Evolutionary conservation across 257 asterid species (phyloP), one percentile per base, ranked within the genome.

Genomic region (Solanum raphanifolium): DNA sequence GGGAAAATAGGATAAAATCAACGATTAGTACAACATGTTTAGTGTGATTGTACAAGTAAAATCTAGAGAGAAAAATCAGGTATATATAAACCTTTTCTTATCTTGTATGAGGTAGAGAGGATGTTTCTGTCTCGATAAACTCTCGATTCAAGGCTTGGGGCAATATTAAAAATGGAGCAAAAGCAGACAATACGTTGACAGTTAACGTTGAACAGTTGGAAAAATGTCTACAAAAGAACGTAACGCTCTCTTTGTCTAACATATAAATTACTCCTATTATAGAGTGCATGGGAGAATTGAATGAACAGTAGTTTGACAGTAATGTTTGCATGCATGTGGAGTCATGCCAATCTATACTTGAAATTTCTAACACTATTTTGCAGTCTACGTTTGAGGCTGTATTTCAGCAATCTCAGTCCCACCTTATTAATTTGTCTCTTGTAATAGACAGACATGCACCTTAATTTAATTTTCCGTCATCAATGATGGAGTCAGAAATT

Each of bases 341-440:
- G 87, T 84, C 91, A 76, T 90, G 88, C 91, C 92, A 89, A 89
- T 86, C 41, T 89, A 86, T 91, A 89, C 93, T 85, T 90, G 68
- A 81, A 15, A 21, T 58, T 21, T 41, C 69, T 23, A 27, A n/a
- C 20, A 48, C 85, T 81, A 43, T 29, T 46, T 74, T 46, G 29
- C 85, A 46, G 85, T 46, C 85, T 46, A 81, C 68, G 16, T 81
- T 81, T 16, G 68, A 81, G 29, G 68, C 11, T 46, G 29, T 25
- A 36, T 74, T 31, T 2, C n/a, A 81, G 41, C 27, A 29, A 48
- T 29, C 39, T 16, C 41, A 46, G 68, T 29, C 85, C 68, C 66
- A 43, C 68, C 66, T 46, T 43, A 48, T 81, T n/a, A n/a, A n/a
- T n/a, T 46, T 81, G 85, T 81, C 85, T 81, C 39, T 27, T 43